Evolutionary conservation across 31 red algal genomes (phyloP), one percentile per base, ranked within the genome.

Genomic region (Odonthalia washingtoniensis): DNA sequence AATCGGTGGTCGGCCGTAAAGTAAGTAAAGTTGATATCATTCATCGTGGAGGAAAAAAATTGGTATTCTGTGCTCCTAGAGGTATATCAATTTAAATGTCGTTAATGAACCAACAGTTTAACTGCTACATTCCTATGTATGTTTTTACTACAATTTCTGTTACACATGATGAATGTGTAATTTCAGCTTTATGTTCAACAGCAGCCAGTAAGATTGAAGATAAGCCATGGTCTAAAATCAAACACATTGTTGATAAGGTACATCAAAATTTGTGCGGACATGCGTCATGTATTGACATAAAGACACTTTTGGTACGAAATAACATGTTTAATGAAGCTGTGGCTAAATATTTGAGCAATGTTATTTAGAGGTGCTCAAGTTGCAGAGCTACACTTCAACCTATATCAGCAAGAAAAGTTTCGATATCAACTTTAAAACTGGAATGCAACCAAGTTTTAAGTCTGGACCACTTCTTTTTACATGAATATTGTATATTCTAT

Each of bases 401-500:
- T 16, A 14, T 52, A 27, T 46, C 74, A 38, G 46, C 14, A 14
- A 39, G 16, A 27, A 78, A 44, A 78, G 74, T 53, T 30, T 44
- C 74, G 39, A 53, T 78, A 12, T 44, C 37, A 6, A 45, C 38
- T 17, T 28, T 78, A 6, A 45, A 14, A 12, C 5, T 6, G n/a
- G 5, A 5, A 17, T 5, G 44, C 14, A 78, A 78, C 46, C 12
- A 49, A 17, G 40, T 46, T 78, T 14, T 49, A 14, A 52, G 38
- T 46, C 9, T 78, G 27, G 74, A 78, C 27, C 74, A 78, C 27
- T 78, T 78, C 39, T 44, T 44, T 45, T 36, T 78, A 16, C 30
- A 46, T 27, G n/a, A 17, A 5, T 52, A 17, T 14, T 17, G 17
- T 53, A 5, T 16, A 17, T 78, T 78, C 46, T 12, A 78, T 46